Evolutionary conservation across 116 monocot genomes (phyloP).

Genomic region (Zostera marina): DNA sequence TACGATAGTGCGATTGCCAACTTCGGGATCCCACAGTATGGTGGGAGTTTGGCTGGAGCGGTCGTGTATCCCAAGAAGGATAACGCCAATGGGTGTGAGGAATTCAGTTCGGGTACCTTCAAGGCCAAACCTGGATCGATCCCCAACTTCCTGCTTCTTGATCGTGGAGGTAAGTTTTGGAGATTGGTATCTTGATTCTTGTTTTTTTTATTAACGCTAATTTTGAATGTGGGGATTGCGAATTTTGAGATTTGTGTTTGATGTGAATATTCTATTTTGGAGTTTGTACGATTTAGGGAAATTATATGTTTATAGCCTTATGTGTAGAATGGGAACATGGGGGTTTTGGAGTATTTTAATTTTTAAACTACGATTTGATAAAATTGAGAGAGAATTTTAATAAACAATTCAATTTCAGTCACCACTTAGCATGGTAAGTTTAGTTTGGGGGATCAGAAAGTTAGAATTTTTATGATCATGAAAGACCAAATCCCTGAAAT

Average conservation of each 20-base stretch:
- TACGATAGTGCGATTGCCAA: constrained; percentile 96
- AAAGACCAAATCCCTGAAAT: no score
- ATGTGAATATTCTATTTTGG: neutral
- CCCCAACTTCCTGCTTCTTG: constrained; percentile 76
- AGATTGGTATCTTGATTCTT: neutral
- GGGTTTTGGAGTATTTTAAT: no score
- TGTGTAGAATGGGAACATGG: neutral
- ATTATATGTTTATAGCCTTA: neutral
- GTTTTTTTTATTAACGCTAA: neutral
- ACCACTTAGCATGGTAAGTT: neutral
- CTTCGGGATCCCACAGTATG: constrained; percentile 97
- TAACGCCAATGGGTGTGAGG: constrained; percentile 53
- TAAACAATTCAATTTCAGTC: neutral
- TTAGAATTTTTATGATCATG: neutral
- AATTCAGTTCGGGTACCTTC: constrained; percentile 28
- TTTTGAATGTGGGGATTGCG: neutral
- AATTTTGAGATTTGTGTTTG: neutral
- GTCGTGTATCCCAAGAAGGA: constrained; percentile 62
- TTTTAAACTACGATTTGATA: neutral
- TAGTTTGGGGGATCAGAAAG: neutral
- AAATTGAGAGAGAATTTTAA: neutral
- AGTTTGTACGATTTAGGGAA: neutral
- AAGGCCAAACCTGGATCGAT: constrained; percentile 65
- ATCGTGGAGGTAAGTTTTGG: constrained; percentile 63
- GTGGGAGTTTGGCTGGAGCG: constrained; percentile 83